Evolutionary conservation across 108 stramenopile genomes (phyloP), one percentile per base, ranked within the genome.

Genomic region (Cyclotella cryptica): DNA sequence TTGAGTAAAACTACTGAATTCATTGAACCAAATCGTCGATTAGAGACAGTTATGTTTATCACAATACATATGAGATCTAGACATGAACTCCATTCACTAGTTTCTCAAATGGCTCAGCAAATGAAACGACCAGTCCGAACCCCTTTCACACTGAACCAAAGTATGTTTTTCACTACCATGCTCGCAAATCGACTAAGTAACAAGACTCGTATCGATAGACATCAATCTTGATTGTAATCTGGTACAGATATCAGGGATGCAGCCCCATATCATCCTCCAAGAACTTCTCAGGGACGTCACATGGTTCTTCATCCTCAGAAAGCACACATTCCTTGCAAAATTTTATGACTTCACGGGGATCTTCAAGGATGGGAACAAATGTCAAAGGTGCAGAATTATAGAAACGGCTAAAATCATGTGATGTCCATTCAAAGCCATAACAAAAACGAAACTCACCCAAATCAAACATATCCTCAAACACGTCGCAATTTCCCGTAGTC

Each of bases 271-370:
- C 79, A 45, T 77, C 66, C 17, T 75, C 61, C 35, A 82, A 75
- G 64, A 84, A 76, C 22, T 44, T 78, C 10, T 72, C 78, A 6
- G 93, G 93, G 49, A 91, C 61, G 44, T 92, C 87, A 73, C 90
- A 91, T n/a, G 84, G 78, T 57, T 86, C 88, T 62, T 89, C 88
- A 29, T 83, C 87, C 13, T 90, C 87, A 13, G 80, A 74, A 42
- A 94, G 69, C n/a, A 94, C 90, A 70, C 93, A 94, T 45, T 94
- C 90, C 13, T 76, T 82, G 79, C 93, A 94, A 70, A 94, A 94
- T 24, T 81, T 66, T 10, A 94, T 70, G 26, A 94, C 93, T 43
- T 94, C 82, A 24, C 40, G 47, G 26, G 93, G 90, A 42, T 69
- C 59, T 70, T 52, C 4, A 13, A 28, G n/a, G 3, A 27, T 14